Conservation (phyloP, 75 land plant species). For the Adiantum capillusveneris region DNA sequence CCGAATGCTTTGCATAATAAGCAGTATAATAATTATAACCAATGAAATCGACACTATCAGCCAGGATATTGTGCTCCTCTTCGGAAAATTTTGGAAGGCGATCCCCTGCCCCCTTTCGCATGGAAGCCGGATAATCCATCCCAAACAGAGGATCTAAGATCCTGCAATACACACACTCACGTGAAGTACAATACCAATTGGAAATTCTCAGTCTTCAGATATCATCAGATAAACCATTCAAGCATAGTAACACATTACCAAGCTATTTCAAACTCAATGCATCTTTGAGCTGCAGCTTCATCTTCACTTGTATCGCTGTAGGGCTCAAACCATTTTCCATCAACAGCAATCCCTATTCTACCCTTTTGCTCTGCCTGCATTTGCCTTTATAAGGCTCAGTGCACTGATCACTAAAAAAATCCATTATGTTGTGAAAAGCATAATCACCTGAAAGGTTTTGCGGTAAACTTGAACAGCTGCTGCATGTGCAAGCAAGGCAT, state of each 20-base stretch:
- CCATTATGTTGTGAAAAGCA: too few species aligned
- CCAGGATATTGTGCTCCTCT: conserved; percentile 2
- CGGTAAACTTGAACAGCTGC: conserved; percentile 20
- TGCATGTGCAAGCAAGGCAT: conserved; percentile 24
- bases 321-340: conserved; percentile 29
- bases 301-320: conserved; percentile 12
- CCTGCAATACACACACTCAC: not conserved
- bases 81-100: conserved; percentile 17
- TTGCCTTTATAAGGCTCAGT: not conserved
- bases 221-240: too few species aligned
- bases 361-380: conserved; percentile 26
- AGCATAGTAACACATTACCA: conserved; percentile 12
- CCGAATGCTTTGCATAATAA: not conserved
- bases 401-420: not conserved
- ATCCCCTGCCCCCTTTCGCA: conserved; percentile 6
- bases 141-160: conserved; percentile 14
- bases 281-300: conserved; percentile 21
- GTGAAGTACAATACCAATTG: too few species aligned
- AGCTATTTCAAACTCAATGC: conserved; percentile 22
- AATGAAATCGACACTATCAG: conserved; percentile 19
- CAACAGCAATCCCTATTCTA: conserved; percentile 25
- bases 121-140: conserved; percentile 17
- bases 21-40: conserved; percentile 22
- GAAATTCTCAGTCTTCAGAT: too few species aligned
- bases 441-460: conserved; percentile 15